These are phyloP conservation scores for Wickerhamomyces hampshirensis DNA, from an alignment of 805 yeast genomes.

Conservation along the genomic window DNA sequence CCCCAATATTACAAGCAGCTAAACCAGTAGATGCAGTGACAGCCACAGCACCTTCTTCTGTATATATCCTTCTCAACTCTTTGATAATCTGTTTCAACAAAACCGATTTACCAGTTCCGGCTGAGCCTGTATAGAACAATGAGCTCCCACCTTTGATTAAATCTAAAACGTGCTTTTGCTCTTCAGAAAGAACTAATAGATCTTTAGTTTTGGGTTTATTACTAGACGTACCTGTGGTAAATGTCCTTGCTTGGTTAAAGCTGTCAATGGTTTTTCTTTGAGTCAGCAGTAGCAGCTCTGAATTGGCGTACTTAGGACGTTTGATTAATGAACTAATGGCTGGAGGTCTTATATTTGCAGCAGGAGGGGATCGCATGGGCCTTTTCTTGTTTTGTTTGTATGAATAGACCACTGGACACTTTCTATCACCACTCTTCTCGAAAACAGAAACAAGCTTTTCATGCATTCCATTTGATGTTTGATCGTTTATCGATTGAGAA, in stretches of 20 bases:
- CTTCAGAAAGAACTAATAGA: slow-evolving; percentile 41
- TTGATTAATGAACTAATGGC: slow-evolving; percentile 1
- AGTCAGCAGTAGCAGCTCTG: slow-evolving; percentile 12
- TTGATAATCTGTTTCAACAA: slow-evolving; percentile 63
- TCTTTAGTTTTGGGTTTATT: slow-evolving; percentile 20
- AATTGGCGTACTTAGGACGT: slow-evolving; percentile 6
- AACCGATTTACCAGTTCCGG: slow-evolving; percentile 97
- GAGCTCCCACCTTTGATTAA: slow-evolving; percentile 61
- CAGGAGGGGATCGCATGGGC: too few species aligned
- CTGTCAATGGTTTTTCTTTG: slow-evolving; percentile 6
- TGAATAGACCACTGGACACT: too few species aligned
- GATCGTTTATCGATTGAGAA: too few species aligned
- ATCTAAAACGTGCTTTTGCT: slow-evolving; percentile 62
- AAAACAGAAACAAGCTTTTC: too few species aligned
- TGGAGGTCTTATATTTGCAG: too few species aligned
- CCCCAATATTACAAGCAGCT: slow-evolving; percentile 81
- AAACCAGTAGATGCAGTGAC: slow-evolving; percentile 84
- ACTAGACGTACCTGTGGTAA: slow-evolving; percentile 5
- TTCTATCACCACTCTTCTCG: too few species aligned
- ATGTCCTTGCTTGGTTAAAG: slow-evolving; percentile 1
- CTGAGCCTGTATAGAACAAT: slow-evolving; percentile 93
- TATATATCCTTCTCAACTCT: slow-evolving; percentile 40
- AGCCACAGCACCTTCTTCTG: slow-evolving; percentile 46
- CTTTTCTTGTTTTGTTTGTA: too few species aligned
- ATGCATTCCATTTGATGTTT: too few species aligned